A percentile compares a stretch with the other conserved stretches of the same genome.
Evolutionary conservation across 768 basidiomycete genomes (phyloP).

Genomic region (Pulveroboletus sp.): DNA sequence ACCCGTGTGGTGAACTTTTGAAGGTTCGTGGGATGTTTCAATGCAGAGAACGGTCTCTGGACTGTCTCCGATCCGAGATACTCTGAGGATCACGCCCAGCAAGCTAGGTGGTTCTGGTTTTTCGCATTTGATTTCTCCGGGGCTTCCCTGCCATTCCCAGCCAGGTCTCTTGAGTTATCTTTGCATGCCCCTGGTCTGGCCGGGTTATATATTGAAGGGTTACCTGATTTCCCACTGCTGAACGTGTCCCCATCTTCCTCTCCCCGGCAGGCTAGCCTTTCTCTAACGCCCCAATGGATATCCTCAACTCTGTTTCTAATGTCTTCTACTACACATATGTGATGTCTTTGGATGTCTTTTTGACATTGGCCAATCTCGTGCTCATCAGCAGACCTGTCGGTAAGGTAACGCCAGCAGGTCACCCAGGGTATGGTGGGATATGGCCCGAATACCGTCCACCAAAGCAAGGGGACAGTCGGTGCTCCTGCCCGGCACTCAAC

Average conservation of each 20-base stretch:
- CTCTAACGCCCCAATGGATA: slow-evolving; percentile 8
- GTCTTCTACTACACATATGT: slow-evolving; percentile 7
- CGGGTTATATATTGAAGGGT: background rate
- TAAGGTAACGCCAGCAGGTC: slow-evolving; percentile 50
- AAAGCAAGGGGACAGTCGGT: slow-evolving; percentile 60
- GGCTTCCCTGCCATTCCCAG: too few relatives aligned
- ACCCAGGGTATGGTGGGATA: slow-evolving; percentile 55
- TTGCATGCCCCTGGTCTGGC: too few relatives aligned
- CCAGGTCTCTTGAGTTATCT: too few relatives aligned
- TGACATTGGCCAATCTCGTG: slow-evolving; percentile 20
- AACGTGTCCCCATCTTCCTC: slow-evolving; percentile 23
- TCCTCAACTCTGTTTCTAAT: slow-evolving; percentile 9
- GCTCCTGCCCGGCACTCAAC: slow-evolving; percentile 72
- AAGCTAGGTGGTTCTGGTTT: too few relatives aligned
- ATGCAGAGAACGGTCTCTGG: too few relatives aligned
- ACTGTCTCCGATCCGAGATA: too few relatives aligned
- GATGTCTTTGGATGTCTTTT: slow-evolving; percentile 18
- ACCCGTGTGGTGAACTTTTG: too few relatives aligned
- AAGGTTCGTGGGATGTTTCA: too few relatives aligned
- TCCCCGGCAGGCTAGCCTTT: background rate
- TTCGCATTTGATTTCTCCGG: too few relatives aligned
- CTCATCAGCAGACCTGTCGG: slow-evolving; percentile 36
- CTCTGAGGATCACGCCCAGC: too few relatives aligned
- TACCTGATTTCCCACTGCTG: background rate
- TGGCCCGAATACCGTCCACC: slow-evolving; percentile 70